Evolutionary conservation across 139 green algal species (phyloP), one percentile per base, ranked within the genome.

Genomic region (Chlorella sp.): DNA sequence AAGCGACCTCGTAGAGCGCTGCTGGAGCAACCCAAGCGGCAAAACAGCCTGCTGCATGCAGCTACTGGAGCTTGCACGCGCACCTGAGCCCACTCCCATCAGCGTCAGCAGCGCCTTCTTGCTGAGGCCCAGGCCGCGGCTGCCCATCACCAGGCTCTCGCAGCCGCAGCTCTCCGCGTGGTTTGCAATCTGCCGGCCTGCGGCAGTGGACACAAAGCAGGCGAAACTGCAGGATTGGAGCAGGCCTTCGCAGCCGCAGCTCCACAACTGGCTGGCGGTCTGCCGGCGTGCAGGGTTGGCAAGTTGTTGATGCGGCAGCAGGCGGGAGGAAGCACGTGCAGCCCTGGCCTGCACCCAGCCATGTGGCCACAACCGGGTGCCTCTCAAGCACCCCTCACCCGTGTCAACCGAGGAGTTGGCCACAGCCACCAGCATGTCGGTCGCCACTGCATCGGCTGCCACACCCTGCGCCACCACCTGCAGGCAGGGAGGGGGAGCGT

Each of bases 141-240:
- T 84, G 40, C 78, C 78, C 78, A 84, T 75, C 41, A 84, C 78
- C 30, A 84, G 40, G 4, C 26, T 46, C 62, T 84, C 78, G 62
- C 78, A 84, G 16, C 64, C 64, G 62, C 56, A 70, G 43, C 36
- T 62, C 41, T 75, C 60, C 1, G 78, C 64, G 26, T 75, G 38
- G 13, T 19, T 16, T 11, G 38, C 44, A 41, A 84, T 74, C 78
- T 76, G 38, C 11, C 78, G 36, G 38, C 76, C 76, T 82, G 76
- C 36, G 20, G 73, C 69, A 24, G 34, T 34, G 22, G 26, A 46
- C 32, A 6, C 1, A 41, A 14, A 41, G 30, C 26, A n/a, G 30
- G 43, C 43, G 17, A 30, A 30, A 26, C 28, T 64, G 44, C 7
- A 64, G 73, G 13, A 30, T 26, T 8, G 41, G 26, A 60, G 41